phyloP scores from a whole-genome alignment of 768 basidiomycete species.

The Coprinopsis sp. region DNA sequence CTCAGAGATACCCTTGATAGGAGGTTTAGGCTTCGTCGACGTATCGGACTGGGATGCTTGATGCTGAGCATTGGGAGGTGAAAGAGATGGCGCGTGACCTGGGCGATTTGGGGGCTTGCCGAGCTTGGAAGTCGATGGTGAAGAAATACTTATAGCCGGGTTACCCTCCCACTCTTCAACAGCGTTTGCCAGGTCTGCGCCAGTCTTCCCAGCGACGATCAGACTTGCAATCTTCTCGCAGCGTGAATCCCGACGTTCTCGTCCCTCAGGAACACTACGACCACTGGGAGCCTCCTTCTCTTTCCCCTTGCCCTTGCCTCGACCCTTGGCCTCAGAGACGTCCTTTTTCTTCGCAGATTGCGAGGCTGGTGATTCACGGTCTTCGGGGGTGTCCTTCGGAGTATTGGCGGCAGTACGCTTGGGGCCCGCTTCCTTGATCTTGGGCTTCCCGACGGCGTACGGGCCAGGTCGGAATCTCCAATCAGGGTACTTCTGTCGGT shows the following conservation, averaged over 20 bases:
- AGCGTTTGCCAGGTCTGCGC: slow-evolving; percentile 54
- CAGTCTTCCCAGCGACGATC: slow-evolving; percentile 63
- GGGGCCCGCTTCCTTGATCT: slow-evolving; percentile 32
- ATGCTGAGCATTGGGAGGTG: too few species aligned
- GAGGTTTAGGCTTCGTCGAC: too few species aligned
- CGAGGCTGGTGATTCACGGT: slow-evolving; percentile 5
- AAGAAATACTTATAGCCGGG: too few species aligned
- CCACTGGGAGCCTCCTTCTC: background rate
- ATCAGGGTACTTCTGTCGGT: slow-evolving; percentile 70
- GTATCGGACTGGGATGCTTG: too few species aligned
- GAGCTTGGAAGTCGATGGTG: too few species aligned
- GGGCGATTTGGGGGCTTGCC: too few species aligned
- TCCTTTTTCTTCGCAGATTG: background rate
- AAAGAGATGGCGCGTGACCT: too few species aligned
- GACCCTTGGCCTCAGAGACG: slow-evolving; percentile 21
- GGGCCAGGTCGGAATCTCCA: slow-evolving; percentile 75
- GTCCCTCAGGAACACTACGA: slow-evolving; percentile 16
- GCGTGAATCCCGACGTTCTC: slow-evolving; percentile 20
- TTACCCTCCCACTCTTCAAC: slow-evolving; percentile 62
- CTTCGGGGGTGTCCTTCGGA: slow-evolving; percentile 19
- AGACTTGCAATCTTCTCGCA: slow-evolving; percentile 66
- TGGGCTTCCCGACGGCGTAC: slow-evolving; percentile 37
- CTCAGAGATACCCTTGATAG: too few species aligned
- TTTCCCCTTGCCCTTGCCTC: slow-evolving; percentile 20
- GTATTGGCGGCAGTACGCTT: slow-evolving; percentile 20